Evolutionary conservation across 768 basidiomycete genomes (phyloP).

Genomic region (Suillus subluteus): DNA sequence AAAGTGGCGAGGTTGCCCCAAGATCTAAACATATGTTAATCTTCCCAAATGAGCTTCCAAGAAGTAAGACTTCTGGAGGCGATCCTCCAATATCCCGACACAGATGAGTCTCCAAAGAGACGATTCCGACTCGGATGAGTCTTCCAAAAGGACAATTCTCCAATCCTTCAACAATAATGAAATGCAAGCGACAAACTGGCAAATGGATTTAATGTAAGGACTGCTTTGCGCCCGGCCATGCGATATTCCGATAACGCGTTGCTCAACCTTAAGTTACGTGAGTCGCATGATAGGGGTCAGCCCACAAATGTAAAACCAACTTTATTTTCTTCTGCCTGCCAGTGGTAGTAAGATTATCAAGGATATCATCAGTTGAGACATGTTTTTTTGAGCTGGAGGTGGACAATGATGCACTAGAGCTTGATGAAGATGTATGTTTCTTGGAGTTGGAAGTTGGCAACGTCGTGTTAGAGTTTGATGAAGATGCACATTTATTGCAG

Average conservation of each 20-base stretch:
- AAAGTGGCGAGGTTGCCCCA: too few species aligned
- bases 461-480: neutral
- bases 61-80: too few species aligned
- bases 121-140: too few species aligned
- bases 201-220: neutral
- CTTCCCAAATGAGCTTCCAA: too few species aligned
- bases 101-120: too few species aligned
- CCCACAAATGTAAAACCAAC: neutral
- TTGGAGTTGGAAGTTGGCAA: neutral
- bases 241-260: neutral
- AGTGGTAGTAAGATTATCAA: neutral
- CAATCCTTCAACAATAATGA: too few species aligned
- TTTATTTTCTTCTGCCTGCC: neutral
- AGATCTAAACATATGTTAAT: too few species aligned
- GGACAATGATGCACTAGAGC: too few species aligned
- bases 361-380: neutral
- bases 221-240: neutral
- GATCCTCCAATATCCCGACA: too few species aligned
- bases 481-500: neutral
- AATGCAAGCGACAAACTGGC: neutral
- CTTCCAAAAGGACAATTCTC: too few species aligned
- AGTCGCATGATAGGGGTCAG: neutral
- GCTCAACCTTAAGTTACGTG: neutral
- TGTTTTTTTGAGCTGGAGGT: neutral
- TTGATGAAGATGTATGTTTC: neutral